Evolutionary conservation across 140 eudicot genomes (phyloP).

Genomic region (Cichorium intybus): DNA sequence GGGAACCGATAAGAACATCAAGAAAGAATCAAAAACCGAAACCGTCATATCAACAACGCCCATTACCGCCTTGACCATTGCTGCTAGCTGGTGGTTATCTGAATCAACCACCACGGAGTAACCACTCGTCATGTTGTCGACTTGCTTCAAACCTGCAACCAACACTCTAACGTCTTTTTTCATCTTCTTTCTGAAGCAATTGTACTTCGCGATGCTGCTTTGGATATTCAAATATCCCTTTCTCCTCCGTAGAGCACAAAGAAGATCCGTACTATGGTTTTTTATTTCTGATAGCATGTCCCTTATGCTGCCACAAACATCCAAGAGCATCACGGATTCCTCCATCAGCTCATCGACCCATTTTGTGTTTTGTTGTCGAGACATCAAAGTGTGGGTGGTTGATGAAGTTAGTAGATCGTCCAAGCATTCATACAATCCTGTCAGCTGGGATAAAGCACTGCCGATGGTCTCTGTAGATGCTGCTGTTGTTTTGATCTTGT

Average conservation of each 20-base stretch:
- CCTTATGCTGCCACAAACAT: constrained; percentile 20
- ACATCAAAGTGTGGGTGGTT: constrained; percentile 23
- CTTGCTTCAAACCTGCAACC: constrained; percentile 29
- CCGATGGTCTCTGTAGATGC: constrained; percentile 4
- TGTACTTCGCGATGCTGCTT: constrained; percentile 25
- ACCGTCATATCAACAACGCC: constrained; percentile 34
- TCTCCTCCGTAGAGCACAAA: constrained; percentile 32
- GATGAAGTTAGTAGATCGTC: constrained; percentile 31
- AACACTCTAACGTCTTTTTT: constrained; percentile 32
- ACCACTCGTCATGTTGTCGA: constrained; percentile 16
- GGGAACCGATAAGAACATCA: constrained; percentile 27
- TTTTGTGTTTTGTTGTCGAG: constrained; percentile 23
- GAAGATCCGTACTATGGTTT: constrained; percentile 25
- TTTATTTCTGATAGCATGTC: constrained; percentile 31
- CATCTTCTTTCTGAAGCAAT: constrained; percentile 39
- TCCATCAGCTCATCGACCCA: constrained; percentile 39
- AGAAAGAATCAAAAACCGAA: constrained; percentile 36
- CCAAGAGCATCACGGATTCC: constrained; percentile 31
- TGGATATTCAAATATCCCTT: constrained; percentile 23
- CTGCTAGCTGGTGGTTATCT: constrained; percentile 31
- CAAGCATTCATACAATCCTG: constrained; percentile 25
- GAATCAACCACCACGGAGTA: constrained; percentile 20
- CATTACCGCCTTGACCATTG: constrained; percentile 34
- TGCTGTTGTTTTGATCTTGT: constrained; percentile 16
- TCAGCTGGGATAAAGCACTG: constrained; percentile 18